phyloP scores from a whole-genome alignment of 2,329 filamentous ascomycete genomes.

The Neophaeococcomyces aloes region DNA sequence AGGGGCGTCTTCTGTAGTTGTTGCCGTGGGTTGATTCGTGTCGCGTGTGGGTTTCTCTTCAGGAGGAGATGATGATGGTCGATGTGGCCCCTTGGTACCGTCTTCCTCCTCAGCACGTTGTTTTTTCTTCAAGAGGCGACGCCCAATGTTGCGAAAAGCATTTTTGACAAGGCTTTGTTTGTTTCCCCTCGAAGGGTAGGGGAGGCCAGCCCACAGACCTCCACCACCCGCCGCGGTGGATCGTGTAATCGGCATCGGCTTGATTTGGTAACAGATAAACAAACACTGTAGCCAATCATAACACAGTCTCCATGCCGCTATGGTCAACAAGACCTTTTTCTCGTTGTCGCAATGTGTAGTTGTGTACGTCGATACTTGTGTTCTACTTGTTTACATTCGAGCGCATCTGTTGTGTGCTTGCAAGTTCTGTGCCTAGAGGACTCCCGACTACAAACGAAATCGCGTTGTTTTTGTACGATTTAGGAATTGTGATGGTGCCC shows the following conservation, averaged over 20 bases:
- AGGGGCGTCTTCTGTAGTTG: background rate
- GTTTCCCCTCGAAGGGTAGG: background rate
- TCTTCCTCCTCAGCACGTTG: constrained; percentile 4
- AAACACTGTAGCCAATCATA: too few relatives aligned
- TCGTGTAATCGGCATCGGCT: too few relatives aligned
- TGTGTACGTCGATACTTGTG: background rate
- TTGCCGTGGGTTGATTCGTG: background rate
- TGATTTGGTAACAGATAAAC: too few relatives aligned
- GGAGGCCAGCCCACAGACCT: background rate
- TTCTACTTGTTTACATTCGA: background rate
- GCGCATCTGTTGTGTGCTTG: background rate
- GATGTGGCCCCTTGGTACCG: background rate
- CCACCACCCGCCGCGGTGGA: too few relatives aligned
- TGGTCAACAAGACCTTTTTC: too few relatives aligned
- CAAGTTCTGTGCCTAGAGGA: background rate
- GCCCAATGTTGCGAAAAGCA: constrained; percentile 4
- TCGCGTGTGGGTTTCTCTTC: background rate
- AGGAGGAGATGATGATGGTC: constrained; percentile 1
- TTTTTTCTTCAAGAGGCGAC: constrained; percentile 5
- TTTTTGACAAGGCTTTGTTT: constrained; percentile 2
- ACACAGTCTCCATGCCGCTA: too few relatives aligned
- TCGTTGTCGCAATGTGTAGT: too few relatives aligned
- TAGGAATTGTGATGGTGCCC: background rate
- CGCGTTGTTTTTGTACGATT: background rate
- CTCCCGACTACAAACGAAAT: background rate